Conservation (phyloP, 169 alveolate species). For the Babesia gibsoni region DNA sequence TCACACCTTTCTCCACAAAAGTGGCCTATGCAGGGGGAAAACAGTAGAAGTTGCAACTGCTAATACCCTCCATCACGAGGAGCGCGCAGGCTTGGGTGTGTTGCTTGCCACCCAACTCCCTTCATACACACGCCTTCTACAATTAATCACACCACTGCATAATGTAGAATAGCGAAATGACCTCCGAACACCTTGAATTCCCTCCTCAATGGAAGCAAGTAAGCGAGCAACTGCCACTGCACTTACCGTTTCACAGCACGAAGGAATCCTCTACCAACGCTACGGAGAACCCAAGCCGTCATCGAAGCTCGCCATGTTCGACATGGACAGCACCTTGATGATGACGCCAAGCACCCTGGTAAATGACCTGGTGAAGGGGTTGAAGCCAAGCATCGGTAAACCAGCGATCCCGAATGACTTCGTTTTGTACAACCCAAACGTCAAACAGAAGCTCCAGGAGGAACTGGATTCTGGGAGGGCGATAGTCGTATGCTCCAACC, state of each 20-base stretch:
- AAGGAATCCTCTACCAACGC: slow-evolving; percentile 35
- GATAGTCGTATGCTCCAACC: slow-evolving; percentile 52
- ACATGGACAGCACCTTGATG: slow-evolving; percentile 64
- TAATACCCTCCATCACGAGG: too few relatives aligned
- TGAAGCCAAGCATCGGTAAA: slow-evolving; percentile 1
- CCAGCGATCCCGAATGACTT: slow-evolving; percentile 58
- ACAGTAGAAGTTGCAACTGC: too few relatives aligned
- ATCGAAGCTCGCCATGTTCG: slow-evolving; percentile 46
- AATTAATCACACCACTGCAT: too few relatives aligned
- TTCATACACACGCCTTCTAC: too few relatives aligned
- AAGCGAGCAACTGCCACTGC: neutral
- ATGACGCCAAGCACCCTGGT: slow-evolving; percentile 59
- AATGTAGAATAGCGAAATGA: too few relatives aligned
- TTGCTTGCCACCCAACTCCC: too few relatives aligned
- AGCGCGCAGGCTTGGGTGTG: too few relatives aligned
- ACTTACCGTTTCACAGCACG: slow-evolving; percentile 10
- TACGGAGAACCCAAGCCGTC: slow-evolving; percentile 54
- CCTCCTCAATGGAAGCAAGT: slow-evolving; percentile 30
- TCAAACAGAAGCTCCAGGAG: slow-evolving; percentile 28
- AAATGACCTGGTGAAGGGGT: slow-evolving; percentile 44
- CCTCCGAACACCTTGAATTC: neutral
- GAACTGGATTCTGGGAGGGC: slow-evolving; percentile 48
- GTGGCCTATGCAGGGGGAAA: too few relatives aligned
- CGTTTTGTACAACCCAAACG: slow-evolving; percentile 45
- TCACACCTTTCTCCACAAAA: too few relatives aligned